A percentile compares a stretch with the other conserved stretches of the same genome.
phyloP scores from a whole-genome alignment of 352 stramenopile genomes.

The Plasmopara halstedii region DNA sequence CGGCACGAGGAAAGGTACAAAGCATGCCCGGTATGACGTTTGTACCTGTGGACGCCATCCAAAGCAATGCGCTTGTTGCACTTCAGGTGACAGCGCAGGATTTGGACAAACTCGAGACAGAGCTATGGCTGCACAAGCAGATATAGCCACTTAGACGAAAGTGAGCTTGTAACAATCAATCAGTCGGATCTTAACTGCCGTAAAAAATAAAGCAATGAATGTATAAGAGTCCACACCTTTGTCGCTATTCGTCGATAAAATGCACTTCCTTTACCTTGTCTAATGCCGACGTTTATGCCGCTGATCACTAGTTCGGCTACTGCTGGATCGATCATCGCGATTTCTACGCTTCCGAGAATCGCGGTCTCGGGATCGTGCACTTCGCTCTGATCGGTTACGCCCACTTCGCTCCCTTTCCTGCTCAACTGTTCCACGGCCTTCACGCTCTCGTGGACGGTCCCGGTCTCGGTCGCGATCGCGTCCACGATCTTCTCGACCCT shows the following conservation, averaged over 20 bases:
- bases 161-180: no score
- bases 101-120: constrained; percentile 74
- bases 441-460: constrained; percentile 29
- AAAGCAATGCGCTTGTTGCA: constrained; percentile 32
- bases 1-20: constrained; percentile 20
- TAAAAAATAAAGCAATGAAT: no score
- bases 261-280: no score
- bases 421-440: constrained; percentile 20
- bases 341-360: constrained; percentile 59
- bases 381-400: constrained; percentile 24
- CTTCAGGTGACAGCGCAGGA: constrained; percentile 71
- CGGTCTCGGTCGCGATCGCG: constrained; percentile 21
- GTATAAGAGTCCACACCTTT: no score
- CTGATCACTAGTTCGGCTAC: constrained; percentile 21
- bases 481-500: constrained; percentile 1
- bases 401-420: constrained; percentile 25
- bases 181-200: no score
- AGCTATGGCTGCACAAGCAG: constrained; percentile 75
- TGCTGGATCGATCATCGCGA: constrained; percentile 37
- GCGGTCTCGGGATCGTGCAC: constrained; percentile 43
- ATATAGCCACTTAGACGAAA: no score
- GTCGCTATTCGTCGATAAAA: no score
- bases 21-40: constrained; percentile 60
- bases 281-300: constrained; percentile 49
- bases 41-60: constrained; percentile 57